Base-by-base conservation (phyloP, 2,329 filamentous ascomycete species). In the Curvularia hawaiiensis region DNA sequence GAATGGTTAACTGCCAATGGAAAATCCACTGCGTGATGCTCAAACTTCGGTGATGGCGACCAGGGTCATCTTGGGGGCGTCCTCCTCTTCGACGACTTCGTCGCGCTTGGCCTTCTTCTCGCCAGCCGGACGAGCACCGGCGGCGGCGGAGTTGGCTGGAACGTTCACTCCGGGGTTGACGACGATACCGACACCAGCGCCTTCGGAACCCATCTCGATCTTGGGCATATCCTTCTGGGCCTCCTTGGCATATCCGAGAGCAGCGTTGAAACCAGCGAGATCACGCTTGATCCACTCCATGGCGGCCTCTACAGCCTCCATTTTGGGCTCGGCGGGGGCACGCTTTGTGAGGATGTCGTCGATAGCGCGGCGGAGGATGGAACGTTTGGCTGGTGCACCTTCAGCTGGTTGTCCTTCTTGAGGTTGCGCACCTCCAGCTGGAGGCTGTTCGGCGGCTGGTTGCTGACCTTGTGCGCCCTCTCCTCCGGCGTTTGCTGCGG, bases 151-250 rank as follows among this genome's bases (percentile, higher is more conserved):
- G 59, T 68, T 66, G 44, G 67, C 63, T 30, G 74, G 72, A 38
- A 78, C 74, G 52, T 76, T 75, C 64, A 75, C 61, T 66, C 75
- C 75, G 39, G 74, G 67, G 65, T 74, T 76, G 60, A 76, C 66
- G 26, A 73, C 59, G 28, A 77, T 72, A 62, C 73, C 73, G 44
- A 78, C 69, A 61, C 80, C 80, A 18, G 79, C 76, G 54, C 75
- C 75, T 56, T 78, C 77, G 26, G 80, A 81, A 54, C 81, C 81
- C 41, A 83, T 74, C 69, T 83, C 75, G 44, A 83, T 68, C 73
- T 81, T 80, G 61, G 81, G 81, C 35, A 73, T 70, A 64, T 80
- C 79, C 66, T 73, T 74, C 69, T 80, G 71, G 20, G 80, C 80
- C 43, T 76, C 78, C 62, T 80, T 77, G 52, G 81, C 80, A 60